Conservation (phyloP, 2,329 filamentous ascomycete species). For the Neopestalotiopsis sp. region DNA sequence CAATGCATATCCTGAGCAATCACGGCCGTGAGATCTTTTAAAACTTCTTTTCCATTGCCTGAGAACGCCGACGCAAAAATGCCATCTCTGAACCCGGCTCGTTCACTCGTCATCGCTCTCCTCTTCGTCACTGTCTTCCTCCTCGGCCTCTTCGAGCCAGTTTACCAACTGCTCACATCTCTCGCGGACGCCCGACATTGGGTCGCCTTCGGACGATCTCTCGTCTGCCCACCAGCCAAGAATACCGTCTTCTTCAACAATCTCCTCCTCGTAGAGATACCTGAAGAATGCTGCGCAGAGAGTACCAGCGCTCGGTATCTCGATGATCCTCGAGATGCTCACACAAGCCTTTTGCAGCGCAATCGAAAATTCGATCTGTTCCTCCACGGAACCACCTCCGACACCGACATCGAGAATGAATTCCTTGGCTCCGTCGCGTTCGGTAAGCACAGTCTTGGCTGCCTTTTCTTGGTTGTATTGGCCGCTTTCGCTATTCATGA, state of each 20-base stretch:
- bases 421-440: conserved; percentile 55
- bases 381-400: conserved; percentile 68
- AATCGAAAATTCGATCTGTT: conserved; percentile 86
- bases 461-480: conserved; percentile 66
- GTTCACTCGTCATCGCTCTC: conserved; percentile 28
- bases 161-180: conserved; percentile 82
- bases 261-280: conserved; percentile 82
- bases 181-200: conserved; percentile 72
- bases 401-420: conserved; percentile 67
- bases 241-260: conserved; percentile 88
- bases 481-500: conserved; percentile 58
- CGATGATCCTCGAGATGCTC: conserved; percentile 64
- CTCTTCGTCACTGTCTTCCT: conserved; percentile 73
- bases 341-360: conserved; percentile 81
- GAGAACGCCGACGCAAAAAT: conserved; percentile 9
- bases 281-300: conserved; percentile 81
- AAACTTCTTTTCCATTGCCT: neutral
- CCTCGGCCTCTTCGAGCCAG: conserved; percentile 79
- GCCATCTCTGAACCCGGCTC: neutral
- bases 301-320: conserved; percentile 53
- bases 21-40: neutral
- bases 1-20: neutral
- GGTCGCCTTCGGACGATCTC: conserved; percentile 67
- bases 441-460: conserved; percentile 64
- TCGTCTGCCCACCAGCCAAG: conserved; percentile 86